Percentiles rank a stretch among this genome's conserved stretches.
These are phyloP conservation scores for Linnemannia hyalina DNA, from an alignment of 192 early-diverging fungal genomes.

Conservation along the genomic window DNA sequence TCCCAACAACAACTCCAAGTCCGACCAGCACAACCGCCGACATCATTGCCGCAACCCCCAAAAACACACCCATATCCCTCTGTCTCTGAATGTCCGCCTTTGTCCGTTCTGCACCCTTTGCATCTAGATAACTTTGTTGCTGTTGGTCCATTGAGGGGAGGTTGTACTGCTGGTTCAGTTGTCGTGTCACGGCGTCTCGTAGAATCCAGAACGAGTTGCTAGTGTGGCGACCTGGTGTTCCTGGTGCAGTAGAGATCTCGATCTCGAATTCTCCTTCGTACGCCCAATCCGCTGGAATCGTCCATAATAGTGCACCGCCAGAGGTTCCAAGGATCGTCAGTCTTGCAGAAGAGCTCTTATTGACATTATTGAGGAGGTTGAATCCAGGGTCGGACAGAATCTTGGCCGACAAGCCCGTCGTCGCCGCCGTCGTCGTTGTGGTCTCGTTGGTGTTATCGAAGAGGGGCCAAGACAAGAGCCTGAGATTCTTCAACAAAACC, in stretches of 20 bases:
- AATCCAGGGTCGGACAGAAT: conserved; percentile 27
- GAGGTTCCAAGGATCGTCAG: conserved; percentile 5
- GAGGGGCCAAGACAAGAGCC: conserved; percentile 38
- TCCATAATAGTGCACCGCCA: conserved; percentile 32
- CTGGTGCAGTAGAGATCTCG: not conserved
- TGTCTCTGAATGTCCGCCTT: not conserved
- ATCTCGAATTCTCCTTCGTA: conserved; percentile 54
- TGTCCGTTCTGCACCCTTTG: not conserved
- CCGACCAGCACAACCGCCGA: conserved; percentile 26
- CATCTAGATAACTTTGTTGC: not conserved
- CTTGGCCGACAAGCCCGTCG: conserved; percentile 1
- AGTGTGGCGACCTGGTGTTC: not conserved
- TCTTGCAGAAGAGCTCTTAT: not conserved
- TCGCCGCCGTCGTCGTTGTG: not conserved
- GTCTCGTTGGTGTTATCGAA: not conserved
- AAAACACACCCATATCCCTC: conserved; percentile 32
- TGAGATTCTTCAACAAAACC: conserved; percentile 17
- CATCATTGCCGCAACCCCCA: conserved; percentile 37
- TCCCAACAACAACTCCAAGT: conserved; percentile 9
- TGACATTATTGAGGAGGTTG: conserved; percentile 1
- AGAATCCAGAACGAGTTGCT: conserved; percentile 43
- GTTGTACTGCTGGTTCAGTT: conserved; percentile 19
- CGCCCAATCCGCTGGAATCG: conserved; percentile 47
- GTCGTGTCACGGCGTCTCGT: conserved; percentile 30
- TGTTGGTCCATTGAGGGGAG: conserved; percentile 20